Base-by-base conservation (phyloP, 2,329 filamentous ascomycete genomes). In the Phialemoniopsis sp. region DNA sequence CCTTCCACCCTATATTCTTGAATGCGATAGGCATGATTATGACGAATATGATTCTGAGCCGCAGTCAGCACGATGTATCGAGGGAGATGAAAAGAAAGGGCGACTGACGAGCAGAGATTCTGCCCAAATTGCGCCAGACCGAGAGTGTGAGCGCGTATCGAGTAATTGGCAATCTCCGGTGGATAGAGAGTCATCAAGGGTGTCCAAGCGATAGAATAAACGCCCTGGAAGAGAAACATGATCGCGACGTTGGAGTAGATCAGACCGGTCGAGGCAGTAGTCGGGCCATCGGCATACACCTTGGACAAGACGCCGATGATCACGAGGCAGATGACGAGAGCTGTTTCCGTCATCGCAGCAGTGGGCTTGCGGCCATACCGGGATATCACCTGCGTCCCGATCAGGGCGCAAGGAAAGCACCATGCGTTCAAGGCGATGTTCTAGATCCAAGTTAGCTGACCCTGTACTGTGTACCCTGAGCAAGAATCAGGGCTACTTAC, bases 1-100 rank as follows among this genome's bases (percentile, higher is more conserved):
- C 64, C 43, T 63, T 67, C 64, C 64, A 71, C 3, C 64, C 66
- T n/a, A 70, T 68, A 29, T 58, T 63, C 3, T 51, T 49, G 1
- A 70, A 48, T 2, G 61, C 63, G 37, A 67, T 68, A 2, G 66
- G 65, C 52, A 68, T 64, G 19, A 64, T 58, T 42, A 64, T 66
- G 0, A 59, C 58, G 21, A 63, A 56, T 0, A 68, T 39, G 5
- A 66, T 26, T 6, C 21, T 26, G 6, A 26, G 6, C 6, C 21
- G 10, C 21, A 26, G n/a, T n/a, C n/a, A n/a, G n/a, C n/a, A n/a
- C n/a, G n/a, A n/a, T n/a, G n/a, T n/a, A n/a, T n/a, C n/a, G n/a
- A n/a, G n/a, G n/a, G n/a, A n/a, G n/a, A n/a, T n/a, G n/a, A n/a
- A n/a, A n/a, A n/a, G n/a, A n/a, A n/a, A n/a, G n/a, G n/a, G n/a